Conservation (phyloP, 345 rosid genomes). For the Abelmoschus esculentus region DNA sequence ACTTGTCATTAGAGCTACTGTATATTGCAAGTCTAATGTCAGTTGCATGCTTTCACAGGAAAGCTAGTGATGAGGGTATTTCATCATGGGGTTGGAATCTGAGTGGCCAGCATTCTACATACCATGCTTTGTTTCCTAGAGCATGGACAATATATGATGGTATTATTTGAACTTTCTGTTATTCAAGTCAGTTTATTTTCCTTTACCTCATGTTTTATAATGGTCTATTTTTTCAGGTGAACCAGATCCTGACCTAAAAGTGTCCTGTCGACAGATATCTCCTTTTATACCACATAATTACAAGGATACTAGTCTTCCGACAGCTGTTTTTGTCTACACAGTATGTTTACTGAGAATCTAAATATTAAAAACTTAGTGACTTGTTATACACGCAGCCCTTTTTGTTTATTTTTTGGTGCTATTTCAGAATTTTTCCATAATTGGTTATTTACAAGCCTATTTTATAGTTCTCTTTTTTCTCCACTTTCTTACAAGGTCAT, state of each 20-base stretch:
- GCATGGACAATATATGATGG: slow-evolving; percentile 99
- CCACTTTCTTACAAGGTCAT: slow-evolving; percentile 1
- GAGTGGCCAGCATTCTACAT: slow-evolving; percentile 94
- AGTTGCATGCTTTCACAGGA: slow-evolving; percentile 35
- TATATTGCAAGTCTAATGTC: slow-evolving; percentile 4
- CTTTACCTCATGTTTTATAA: slow-evolving; percentile 12
- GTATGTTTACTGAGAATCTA: slow-evolving; percentile 40
- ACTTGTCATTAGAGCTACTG: not conserved
- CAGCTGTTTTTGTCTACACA: slow-evolving; percentile 94
- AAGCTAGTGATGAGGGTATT: slow-evolving; percentile 64
- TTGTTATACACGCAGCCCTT: not conserved
- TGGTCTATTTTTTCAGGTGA: slow-evolving; percentile 50
- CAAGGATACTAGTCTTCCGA: slow-evolving; percentile 92
- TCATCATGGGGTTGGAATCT: slow-evolving; percentile 99
- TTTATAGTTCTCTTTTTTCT: not conserved
- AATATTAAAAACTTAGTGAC: not conserved
- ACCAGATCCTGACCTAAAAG: slow-evolving; percentile 94
- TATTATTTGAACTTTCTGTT: slow-evolving; percentile 18
- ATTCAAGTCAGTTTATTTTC: not conserved
- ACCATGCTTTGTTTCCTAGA: slow-evolving; percentile 96
- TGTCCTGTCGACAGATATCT: slow-evolving; percentile 94
- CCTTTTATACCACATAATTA: slow-evolving; percentile 97
- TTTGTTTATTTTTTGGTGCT: not conserved
- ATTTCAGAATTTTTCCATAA: not conserved
- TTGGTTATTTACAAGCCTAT: not conserved